phyloP scores from a whole-genome alignment of 1,139 yeast genomes.

The Magnusiomyces ingens region DNA sequence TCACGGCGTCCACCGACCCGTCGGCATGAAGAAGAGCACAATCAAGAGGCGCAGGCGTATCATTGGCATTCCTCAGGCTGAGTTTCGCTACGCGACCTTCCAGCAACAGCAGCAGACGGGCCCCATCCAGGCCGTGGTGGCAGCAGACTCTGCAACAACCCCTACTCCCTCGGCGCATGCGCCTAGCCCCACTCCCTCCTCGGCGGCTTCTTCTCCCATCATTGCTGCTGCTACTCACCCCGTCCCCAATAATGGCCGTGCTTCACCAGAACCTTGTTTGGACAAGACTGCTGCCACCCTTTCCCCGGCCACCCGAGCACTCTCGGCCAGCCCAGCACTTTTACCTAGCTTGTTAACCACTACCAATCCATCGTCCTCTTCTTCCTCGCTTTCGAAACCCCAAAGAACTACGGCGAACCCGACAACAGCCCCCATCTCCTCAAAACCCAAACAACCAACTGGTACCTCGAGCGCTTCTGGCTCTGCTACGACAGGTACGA shows the following conservation, averaged over 20 bases:
- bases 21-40: constrained; percentile 62
- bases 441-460: no score
- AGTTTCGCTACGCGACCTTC: constrained; percentile 7
- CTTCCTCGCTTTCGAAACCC: neutral
- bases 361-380: neutral
- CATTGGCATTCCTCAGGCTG: constrained; percentile 12
- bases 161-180: neutral
- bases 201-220: no score
- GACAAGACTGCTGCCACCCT: neutral
- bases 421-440: no score
- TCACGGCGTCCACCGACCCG: constrained; percentile 76
- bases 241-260: neutral
- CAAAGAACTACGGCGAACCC: no score
- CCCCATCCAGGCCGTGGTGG: neutral
- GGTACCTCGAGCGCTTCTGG: no score
- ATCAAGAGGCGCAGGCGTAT: constrained; percentile 66
- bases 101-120: neutral
- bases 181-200: neutral
- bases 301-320: neutral
- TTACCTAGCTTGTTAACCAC: neutral
- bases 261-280: neutral
- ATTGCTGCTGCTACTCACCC: neutral
- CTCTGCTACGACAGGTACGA: constrained; percentile 2
- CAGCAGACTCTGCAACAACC: neutral
- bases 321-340: neutral